Evolutionary conservation across 1,139 yeast species (phyloP), one percentile per base, ranked within the genome.

Genomic region (Kodamaea derodonti): DNA sequence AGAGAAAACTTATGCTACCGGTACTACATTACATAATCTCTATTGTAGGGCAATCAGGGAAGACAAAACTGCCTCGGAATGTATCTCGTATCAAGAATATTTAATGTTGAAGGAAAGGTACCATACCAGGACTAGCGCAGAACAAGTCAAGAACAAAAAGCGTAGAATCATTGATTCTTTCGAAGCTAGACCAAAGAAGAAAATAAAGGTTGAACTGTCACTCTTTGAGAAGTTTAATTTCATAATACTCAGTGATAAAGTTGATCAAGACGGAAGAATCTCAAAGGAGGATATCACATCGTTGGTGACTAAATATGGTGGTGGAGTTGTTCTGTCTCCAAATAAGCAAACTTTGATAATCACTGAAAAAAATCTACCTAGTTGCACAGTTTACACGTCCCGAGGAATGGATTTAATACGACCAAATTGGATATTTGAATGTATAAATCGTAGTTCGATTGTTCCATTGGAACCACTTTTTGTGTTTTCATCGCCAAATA

Each of bases 381-480:
- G 48, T 33, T 30, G 54, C 6, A 54, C 58, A 8, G 59, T 63
- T 1, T 56, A 78, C 33, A 49, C 65, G 3, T 54, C 64, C 4
- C 52, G 65, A 24, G 81, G 80, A 0, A 72, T 67, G 44, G 86
- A 82, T 47, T 65, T 90, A 1, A 51, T 87, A 6, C 69, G 60
- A 35, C 90, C 95, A 1, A 56, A 58, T 14, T 92, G 96, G 95
- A 54, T 87, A 6, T 62, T 77, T 30, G 88, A 84, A 43, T 78
- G 95, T 47, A 60, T 85, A 3, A 48, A 58, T 11, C 56, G 65
- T 14, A 48, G 58, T 0, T 42, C 49, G 2, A 36, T 80, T 2
- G 56, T 86, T 1, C 72, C 71, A 1, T 46, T 83, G 9, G 95
- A 86, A 46, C 83, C 86, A 0, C 49, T 56, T 8, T 78, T 84